Base-by-base conservation (phyloP, 768 basidiomycete genomes). In the Termitomyces sp. region DNA sequence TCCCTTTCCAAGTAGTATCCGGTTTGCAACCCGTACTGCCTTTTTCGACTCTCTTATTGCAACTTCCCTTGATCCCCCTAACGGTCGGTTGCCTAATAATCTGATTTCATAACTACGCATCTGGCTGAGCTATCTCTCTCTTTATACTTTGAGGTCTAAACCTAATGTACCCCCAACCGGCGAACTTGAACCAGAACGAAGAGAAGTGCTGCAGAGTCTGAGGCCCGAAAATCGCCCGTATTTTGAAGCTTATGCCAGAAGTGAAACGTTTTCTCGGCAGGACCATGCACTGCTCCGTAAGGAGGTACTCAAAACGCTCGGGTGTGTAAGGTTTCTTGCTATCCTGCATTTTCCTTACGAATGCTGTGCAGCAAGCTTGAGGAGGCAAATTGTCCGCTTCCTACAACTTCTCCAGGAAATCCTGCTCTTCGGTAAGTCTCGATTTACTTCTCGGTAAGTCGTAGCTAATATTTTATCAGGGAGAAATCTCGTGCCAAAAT, bases 161-260 rank as follows among this genome's bases (percentile, higher is more conserved):
- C 57, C 63, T 17, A 25, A n/a, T 20, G 50, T 63, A 17, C 59
- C 61, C 17, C 52, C 45, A 15, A 50, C 32, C n/a, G 57, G 57
- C 20, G 48, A 62, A 34, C 56, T 62, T 38, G 56, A 60, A 61
- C 56, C 45, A 53, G 60, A 64, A 52, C 52, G 31, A n/a, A 47
- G 12, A 36, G 42, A 50, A 20, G 53, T 66, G 40, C 10, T 62
- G 45, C 55, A n/a, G 36, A 62, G 43, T 37, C 57, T 64, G 15
- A 61, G 46, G 31, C 60, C 52, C 20, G 63, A 66, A 60, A 64
- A 66, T 46, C 20, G 56, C 32, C 60, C 40, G 8, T 66, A 59
- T 45, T 59, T 59, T 36, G 57, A 63, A 6, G 46, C 40, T 36
- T 59, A 20, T 36, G 20, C 49, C 53, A 43, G 56, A n/a, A 1